Percentiles rank a stretch among this genome's conserved stretches.
Conservation (phyloP, 2,329 filamentous ascomycete genomes). For the Talaromyces islandicus region DNA sequence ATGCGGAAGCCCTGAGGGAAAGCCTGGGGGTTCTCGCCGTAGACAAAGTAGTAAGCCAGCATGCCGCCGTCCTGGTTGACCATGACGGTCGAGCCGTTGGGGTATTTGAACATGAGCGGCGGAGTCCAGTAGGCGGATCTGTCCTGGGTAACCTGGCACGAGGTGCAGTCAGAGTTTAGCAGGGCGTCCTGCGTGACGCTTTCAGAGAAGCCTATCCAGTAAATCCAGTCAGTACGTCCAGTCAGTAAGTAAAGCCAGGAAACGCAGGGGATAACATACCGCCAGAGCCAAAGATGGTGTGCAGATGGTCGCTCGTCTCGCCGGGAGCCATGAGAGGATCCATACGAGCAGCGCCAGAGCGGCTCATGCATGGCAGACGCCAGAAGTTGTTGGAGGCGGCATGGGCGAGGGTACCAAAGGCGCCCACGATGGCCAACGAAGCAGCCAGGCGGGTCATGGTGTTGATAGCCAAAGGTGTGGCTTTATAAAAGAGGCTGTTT, state of each 20-base stretch:
- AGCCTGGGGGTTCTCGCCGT: constrained; percentile 58
- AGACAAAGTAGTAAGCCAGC: constrained; percentile 86
- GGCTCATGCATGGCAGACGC: constrained; percentile 78
- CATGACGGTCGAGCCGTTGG: constrained; percentile 60
- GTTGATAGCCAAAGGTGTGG: not conserved
- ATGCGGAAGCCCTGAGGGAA: constrained; percentile 77
- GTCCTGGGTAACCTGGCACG: constrained; percentile 72
- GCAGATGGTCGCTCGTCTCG: constrained; percentile 57
- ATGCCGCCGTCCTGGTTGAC: constrained; percentile 75
- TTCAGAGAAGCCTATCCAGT: constrained; percentile 64
- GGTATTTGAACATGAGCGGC: constrained; percentile 67
- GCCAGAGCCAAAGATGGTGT: constrained; percentile 68
- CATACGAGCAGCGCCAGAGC: constrained; percentile 63
- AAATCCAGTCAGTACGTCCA: too few species aligned
- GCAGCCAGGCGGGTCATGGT: not conserved
- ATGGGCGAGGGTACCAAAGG: not conserved
- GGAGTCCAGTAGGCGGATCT: constrained; percentile 88
- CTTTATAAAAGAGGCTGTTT: not conserved
- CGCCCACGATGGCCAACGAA: not conserved
- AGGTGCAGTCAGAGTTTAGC: constrained; percentile 63
- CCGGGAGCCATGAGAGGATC: constrained; percentile 69
- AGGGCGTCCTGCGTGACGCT: constrained; percentile 55
- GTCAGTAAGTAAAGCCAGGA: not conserved
- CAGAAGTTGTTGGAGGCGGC: constrained; percentile 52
- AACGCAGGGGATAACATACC: too few species aligned